Conservation (phyloP, 2,329 filamentous ascomycete genomes). For the Didymella pomorum region DNA sequence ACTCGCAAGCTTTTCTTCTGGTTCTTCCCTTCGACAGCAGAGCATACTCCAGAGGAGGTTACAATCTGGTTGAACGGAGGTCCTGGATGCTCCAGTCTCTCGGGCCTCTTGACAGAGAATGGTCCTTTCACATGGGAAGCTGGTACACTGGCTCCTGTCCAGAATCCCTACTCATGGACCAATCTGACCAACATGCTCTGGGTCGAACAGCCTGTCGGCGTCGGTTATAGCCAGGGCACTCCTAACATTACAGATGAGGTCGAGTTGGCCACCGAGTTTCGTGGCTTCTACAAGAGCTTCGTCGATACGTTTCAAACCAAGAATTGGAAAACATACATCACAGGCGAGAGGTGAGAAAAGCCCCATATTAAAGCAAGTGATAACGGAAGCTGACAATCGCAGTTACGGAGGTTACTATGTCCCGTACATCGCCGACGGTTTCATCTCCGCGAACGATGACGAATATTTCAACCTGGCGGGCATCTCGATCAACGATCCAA, state of each 20-base stretch:
- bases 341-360: slow-evolving; percentile 54
- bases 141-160: slow-evolving; percentile 70
- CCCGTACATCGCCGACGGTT: slow-evolving; percentile 64
- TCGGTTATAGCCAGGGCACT: slow-evolving; percentile 54
- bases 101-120: slow-evolving; percentile 78
- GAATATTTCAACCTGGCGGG: slow-evolving; percentile 62
- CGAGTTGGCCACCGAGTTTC: slow-evolving; percentile 57
- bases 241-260: slow-evolving; percentile 58
- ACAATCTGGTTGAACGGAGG: slow-evolving; percentile 59
- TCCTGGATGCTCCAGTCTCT: slow-evolving; percentile 49
- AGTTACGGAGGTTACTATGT: slow-evolving; percentile 51
- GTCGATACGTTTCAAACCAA: slow-evolving; percentile 63
- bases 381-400: neutral
- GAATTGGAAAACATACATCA: slow-evolving; percentile 63
- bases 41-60: slow-evolving; percentile 63
- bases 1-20: slow-evolving; percentile 67
- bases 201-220: slow-evolving; percentile 60
- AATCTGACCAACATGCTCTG: slow-evolving; percentile 54
- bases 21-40: slow-evolving; percentile 68
- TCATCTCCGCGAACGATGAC: slow-evolving; percentile 62
- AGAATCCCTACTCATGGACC: slow-evolving; percentile 75
- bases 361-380: neutral
- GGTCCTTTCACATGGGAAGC: slow-evolving; percentile 67
- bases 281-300: slow-evolving; percentile 64
- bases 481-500: slow-evolving; percentile 59